Percentiles rank a stretch among this genome's conserved stretches.
Evolutionary conservation across 108 stramenopile genomes (phyloP).

Genomic region (Pseudonitzschia delicatissima): DNA sequence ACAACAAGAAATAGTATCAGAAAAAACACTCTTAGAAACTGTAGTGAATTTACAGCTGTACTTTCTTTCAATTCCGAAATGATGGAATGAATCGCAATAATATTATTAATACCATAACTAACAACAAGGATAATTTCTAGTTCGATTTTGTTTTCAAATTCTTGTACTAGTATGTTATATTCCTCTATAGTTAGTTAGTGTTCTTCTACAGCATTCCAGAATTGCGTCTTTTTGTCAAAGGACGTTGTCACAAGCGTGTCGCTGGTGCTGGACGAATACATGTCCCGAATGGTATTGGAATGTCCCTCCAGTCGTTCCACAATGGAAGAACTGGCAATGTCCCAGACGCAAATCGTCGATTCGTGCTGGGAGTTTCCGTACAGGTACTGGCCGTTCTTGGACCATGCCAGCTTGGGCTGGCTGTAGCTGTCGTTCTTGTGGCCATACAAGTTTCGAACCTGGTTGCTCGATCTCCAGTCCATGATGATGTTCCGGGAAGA

Average conservation of each 20-base stretch:
- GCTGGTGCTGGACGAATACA: constrained; percentile 52
- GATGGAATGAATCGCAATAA: too few relatives aligned
- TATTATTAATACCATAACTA: too few relatives aligned
- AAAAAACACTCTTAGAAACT: too few relatives aligned
- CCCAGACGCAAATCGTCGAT: constrained; percentile 70
- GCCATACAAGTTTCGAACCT: constrained; percentile 78
- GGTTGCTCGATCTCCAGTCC: constrained; percentile 46
- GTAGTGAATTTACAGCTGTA: too few relatives aligned
- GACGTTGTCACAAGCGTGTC: constrained; percentile 75
- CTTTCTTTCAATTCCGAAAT: too few relatives aligned
- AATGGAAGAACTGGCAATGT: constrained; percentile 67
- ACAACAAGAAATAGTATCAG: too few relatives aligned
- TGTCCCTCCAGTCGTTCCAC: constrained; percentile 71
- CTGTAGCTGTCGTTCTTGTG: constrained; percentile 77
- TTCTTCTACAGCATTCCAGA: constrained; percentile 44
- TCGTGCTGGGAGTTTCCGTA: constrained; percentile 82
- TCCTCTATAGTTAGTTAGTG: constrained; percentile 33
- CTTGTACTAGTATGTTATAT: too few relatives aligned
- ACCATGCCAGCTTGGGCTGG: constrained; percentile 84
- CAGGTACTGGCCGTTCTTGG: constrained; percentile 65
- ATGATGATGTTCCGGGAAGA: constrained; percentile 78
- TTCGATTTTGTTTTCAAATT: too few relatives aligned
- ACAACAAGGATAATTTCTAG: too few relatives aligned
- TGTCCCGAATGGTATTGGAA: constrained; percentile 54
- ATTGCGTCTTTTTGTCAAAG: constrained; percentile 69